Conservation (phyloP, 2,329 filamentous ascomycete species). For the Penicillium occitanis region DNA sequence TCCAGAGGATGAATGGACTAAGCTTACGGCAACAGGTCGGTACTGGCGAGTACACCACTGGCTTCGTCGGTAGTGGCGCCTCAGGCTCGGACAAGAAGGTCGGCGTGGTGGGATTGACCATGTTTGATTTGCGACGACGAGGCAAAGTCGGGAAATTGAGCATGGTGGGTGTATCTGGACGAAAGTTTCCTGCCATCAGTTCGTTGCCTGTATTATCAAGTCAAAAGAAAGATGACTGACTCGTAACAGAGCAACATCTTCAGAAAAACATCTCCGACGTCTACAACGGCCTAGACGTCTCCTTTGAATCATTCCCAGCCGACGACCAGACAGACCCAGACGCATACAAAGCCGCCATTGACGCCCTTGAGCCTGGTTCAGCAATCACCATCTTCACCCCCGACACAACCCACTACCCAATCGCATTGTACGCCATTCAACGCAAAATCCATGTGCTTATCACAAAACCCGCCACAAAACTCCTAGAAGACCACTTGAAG, state of each 20-base stretch:
- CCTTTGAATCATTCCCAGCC: conserved; percentile 78
- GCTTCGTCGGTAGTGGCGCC: conserved; percentile 79
- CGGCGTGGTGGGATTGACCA: conserved; percentile 83
- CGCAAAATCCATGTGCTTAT: conserved; percentile 85
- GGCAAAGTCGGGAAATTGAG: conserved; percentile 82
- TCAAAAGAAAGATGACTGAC: background rate
- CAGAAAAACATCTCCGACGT: conserved; percentile 81
- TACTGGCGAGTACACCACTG: conserved; percentile 95
- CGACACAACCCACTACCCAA: conserved; percentile 88
- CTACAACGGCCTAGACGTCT: conserved; percentile 86
- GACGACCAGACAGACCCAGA: conserved; percentile 72
- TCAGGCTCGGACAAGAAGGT: conserved; percentile 95
- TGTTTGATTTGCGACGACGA: conserved; percentile 83
- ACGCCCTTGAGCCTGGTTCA: conserved; percentile 74
- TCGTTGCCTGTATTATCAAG: background rate
- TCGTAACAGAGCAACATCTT: conserved; percentile 60
- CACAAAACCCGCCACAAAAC: conserved; percentile 90
- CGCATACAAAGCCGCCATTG: conserved; percentile 85
- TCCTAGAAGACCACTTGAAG: conserved; percentile 73
- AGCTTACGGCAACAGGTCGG: conserved; percentile 60
- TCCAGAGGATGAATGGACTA: background rate
- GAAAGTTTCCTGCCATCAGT: conserved; percentile 87
- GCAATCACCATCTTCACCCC: conserved; percentile 96
- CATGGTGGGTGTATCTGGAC: conserved; percentile 88
- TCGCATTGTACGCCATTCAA: conserved; percentile 88